phyloP scores from a whole-genome alignment of 345 rosid genomes.

The Alliaria petiolata region DNA sequence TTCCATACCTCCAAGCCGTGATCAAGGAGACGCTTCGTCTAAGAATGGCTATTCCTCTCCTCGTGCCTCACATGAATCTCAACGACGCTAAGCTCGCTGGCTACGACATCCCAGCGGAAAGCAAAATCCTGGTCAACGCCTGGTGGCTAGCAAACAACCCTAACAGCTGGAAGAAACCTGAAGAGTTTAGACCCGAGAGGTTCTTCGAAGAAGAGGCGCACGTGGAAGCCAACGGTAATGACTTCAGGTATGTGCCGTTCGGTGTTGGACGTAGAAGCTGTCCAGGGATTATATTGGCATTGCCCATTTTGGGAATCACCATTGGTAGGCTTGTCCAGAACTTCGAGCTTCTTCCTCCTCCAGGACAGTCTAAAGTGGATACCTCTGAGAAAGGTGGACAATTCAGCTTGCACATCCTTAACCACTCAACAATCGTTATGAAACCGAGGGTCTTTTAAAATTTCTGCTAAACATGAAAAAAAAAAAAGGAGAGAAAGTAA shows the following conservation, averaged over 20 bases:
- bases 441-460: constrained; percentile 60
- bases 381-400: constrained; percentile 93
- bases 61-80: constrained; percentile 99
- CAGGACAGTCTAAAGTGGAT: constrained; percentile 75
- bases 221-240: constrained; percentile 94
- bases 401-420: constrained; percentile 90
- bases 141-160: constrained; percentile 99
- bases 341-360: constrained; percentile 93
- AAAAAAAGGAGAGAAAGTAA: background rate
- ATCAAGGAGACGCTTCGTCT: constrained; percentile 86
- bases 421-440: constrained; percentile 84
- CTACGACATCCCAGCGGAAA: constrained; percentile 89
- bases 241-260: constrained; percentile 90
- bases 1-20: constrained; percentile 94
- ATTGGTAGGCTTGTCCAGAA: constrained; percentile 91
- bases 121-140: constrained; percentile 90
- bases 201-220: constrained; percentile 89
- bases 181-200: constrained; percentile 96
- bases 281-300: constrained; percentile 92
- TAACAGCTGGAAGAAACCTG: constrained; percentile 72
- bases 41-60: constrained; percentile 95
- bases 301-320: constrained; percentile 89
- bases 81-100: constrained; percentile 84
- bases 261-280: constrained; percentile 98
- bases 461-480: background rate